Conservation (phyloP, 2,329 filamentous ascomycete species). For the Colletotrichum horii region DNA sequence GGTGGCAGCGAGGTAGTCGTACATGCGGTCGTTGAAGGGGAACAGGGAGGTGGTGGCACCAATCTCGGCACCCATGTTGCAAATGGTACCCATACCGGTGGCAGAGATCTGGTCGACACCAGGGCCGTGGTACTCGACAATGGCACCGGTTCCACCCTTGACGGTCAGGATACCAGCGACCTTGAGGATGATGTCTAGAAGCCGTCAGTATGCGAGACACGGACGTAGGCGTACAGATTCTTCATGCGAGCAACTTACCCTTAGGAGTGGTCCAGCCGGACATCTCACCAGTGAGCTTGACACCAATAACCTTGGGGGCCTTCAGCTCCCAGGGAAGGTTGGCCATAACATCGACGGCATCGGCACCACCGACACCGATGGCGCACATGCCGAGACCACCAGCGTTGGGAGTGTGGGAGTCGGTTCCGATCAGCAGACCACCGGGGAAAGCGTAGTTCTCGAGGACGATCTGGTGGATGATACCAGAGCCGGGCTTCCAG, state of each 20-base stretch:
- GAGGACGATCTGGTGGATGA: conserved; percentile 98
- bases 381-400: conserved; percentile 95
- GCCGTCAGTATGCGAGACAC: not conserved
- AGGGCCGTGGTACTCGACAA: conserved; percentile 77
- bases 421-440: conserved; percentile 96
- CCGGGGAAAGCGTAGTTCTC: conserved; percentile 99
- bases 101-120: conserved; percentile 77
- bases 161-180: conserved; percentile 96
- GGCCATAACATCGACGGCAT: conserved; percentile 98
- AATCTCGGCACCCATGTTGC: conserved; percentile 76
- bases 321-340: conserved; percentile 97
- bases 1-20: conserved; percentile 91
- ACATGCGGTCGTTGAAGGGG: conserved; percentile 98
- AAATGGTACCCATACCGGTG: conserved; percentile 88
- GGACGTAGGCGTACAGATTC: not conserved
- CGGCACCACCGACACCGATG: conserved; percentile 97
- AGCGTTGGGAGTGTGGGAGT: conserved; percentile 96
- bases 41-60: conserved; percentile 92
- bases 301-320: conserved; percentile 95
- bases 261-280: conserved; percentile 94
- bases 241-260: conserved; percentile 59
- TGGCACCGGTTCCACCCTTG: conserved; percentile 95
- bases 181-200: conserved; percentile 90
- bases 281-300: conserved; percentile 89
- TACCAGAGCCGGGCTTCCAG: conserved; percentile 98